Evolutionary conservation across 306 rosid species (phyloP).

Genomic region (Boehmeria nivea): DNA sequence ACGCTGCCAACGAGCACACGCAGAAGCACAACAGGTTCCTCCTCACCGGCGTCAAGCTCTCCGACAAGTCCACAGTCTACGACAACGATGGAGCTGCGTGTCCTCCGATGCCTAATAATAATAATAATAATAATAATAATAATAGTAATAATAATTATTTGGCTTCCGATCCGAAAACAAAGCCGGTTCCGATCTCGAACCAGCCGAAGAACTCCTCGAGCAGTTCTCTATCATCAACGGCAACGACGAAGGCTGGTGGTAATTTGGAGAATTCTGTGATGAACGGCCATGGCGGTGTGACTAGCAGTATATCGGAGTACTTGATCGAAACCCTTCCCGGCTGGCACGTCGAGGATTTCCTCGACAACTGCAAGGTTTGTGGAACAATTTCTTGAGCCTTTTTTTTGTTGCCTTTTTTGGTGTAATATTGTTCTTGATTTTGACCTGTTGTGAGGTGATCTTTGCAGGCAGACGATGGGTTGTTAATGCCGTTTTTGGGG

Average conservation of each 20-base stretch:
- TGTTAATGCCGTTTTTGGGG: slow-evolving; percentile 24
- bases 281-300: slow-evolving; percentile 22
- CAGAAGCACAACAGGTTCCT: slow-evolving; percentile 74
- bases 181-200: slow-evolving; percentile 8
- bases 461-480: slow-evolving; percentile 6
- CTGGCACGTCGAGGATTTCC: slow-evolving; percentile 88
- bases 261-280: background rate
- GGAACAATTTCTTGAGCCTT: background rate
- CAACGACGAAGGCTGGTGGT: slow-evolving; percentile 1
- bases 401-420: background rate
- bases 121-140: too few relatives aligned
- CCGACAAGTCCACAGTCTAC: slow-evolving; percentile 37
- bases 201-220: slow-evolving; percentile 26
- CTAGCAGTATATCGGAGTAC: slow-evolving; percentile 76
- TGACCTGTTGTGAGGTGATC: slow-evolving; percentile 38
- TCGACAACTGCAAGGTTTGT: slow-evolving; percentile 55
- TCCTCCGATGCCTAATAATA: too few relatives aligned
- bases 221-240: slow-evolving; percentile 11
- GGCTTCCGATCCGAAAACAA: slow-evolving; percentile 4
- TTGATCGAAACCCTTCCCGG: slow-evolving; percentile 89
- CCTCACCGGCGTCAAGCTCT: slow-evolving; percentile 67
- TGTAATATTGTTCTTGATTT: background rate
- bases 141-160: too few relatives aligned
- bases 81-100: slow-evolving; percentile 5
- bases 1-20: slow-evolving; percentile 68